These are phyloP conservation scores for Starmerella kuoi DNA, from an alignment of 805 yeast species.

Conservation along the genomic window DNA sequence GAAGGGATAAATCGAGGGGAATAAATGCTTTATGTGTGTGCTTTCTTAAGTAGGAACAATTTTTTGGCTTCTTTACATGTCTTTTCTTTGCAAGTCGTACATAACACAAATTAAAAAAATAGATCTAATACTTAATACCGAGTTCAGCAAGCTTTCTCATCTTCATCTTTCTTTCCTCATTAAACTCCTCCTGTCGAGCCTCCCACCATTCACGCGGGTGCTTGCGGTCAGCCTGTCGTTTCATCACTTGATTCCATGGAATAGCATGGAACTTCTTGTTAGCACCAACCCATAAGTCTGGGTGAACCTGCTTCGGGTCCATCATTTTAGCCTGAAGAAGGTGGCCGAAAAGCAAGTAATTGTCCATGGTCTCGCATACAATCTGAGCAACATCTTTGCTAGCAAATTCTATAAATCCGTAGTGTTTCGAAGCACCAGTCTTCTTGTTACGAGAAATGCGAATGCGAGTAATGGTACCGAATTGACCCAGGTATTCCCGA, in stretches of 20 bases:
- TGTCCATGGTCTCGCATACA: conserved; percentile 93
- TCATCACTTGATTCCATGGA: conserved; percentile 48
- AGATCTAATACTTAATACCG: conserved; percentile 42
- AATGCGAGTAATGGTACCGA: conserved; percentile 70
- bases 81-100: too few species aligned
- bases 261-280: conserved; percentile 43
- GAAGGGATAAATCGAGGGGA: too few species aligned
- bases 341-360: conserved; percentile 80
- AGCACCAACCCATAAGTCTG: conserved; percentile 46
- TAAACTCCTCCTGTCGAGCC: conserved; percentile 38
- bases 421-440: conserved; percentile 84
- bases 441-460: conserved; percentile 79
- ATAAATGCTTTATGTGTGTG: too few species aligned
- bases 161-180: conserved; percentile 35
- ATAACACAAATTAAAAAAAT: too few species aligned
- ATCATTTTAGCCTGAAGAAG: conserved; percentile 59
- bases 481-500: conserved; percentile 73
- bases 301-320: conserved; percentile 31
- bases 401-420: conserved; percentile 77
- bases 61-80: too few species aligned
- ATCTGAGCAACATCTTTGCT: conserved; percentile 64
- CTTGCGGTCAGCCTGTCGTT: conserved; percentile 43
- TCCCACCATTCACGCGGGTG: conserved; percentile 49
- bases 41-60: too few species aligned
- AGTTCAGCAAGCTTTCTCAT: conserved; percentile 39